These are phyloP conservation scores for Heterobasidion parviporum DNA, from an alignment of 1,284 basidiomycete genomes.

Conservation along the genomic window DNA sequence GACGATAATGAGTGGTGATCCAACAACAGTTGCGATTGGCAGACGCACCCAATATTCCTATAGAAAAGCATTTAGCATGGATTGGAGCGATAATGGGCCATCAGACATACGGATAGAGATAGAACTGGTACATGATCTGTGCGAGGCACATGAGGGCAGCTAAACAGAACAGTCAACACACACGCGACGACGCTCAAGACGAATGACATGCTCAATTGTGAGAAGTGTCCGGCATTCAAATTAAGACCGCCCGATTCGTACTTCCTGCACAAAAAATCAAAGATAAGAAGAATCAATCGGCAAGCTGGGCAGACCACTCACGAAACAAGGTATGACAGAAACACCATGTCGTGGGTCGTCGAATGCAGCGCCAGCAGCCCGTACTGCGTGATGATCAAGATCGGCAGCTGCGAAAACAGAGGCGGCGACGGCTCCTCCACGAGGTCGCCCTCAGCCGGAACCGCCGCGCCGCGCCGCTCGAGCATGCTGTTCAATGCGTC, in stretches of 20 bases:
- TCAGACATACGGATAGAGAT: constrained; percentile 71
- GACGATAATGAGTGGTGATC: neutral
- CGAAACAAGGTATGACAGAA: constrained; percentile 78
- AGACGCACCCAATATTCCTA: constrained; percentile 48
- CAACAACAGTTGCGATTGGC: neutral
- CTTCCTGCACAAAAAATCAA: constrained; percentile 33
- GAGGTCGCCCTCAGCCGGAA: constrained; percentile 2
- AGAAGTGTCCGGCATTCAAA: constrained; percentile 71
- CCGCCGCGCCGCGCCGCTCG: constrained; percentile 1
- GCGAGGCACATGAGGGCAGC: constrained; percentile 77
- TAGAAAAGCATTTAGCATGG: constrained; percentile 14
- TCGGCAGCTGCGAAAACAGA: constrained; percentile 55
- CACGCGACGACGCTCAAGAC: neutral
- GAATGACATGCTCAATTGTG: constrained; percentile 59
- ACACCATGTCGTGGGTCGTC: constrained; percentile 82
- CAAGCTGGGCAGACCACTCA: constrained; percentile 29
- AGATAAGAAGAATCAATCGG: constrained; percentile 3
- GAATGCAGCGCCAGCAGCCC: constrained; percentile 70
- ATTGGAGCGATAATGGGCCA: constrained; percentile 6
- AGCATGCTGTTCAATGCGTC: neutral
- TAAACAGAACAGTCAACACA: constrained; percentile 18
- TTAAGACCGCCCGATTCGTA: constrained; percentile 67
- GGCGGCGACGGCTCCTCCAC: constrained; percentile 32
- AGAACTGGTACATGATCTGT: constrained; percentile 77
- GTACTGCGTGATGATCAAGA: constrained; percentile 71